Evolutionary conservation across 2,329 filamentous ascomycete species (phyloP).

Genomic region (Botrytis tulipae): DNA sequence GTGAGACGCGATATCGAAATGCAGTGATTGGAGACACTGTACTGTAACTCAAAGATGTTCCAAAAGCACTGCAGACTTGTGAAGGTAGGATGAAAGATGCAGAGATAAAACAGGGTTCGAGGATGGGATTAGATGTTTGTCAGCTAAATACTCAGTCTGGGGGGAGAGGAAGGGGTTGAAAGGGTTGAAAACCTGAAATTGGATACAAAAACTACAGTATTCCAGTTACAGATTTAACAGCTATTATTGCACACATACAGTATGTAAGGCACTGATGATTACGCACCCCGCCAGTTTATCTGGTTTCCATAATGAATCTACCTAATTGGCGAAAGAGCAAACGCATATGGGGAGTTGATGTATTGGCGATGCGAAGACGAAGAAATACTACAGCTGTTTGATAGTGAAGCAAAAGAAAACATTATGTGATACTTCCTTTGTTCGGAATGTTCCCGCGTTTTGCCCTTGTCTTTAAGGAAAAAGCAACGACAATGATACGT

Average conservation of each 20-base stretch:
- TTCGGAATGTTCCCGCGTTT: neutral
- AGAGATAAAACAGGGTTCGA: neutral
- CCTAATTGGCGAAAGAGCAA: neutral
- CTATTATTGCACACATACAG: neutral
- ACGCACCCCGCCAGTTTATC: neutral
- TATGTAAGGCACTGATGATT: neutral
- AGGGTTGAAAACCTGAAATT: neutral
- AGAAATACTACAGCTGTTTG: neutral
- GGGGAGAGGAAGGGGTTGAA: neutral
- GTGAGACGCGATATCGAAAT: neutral
- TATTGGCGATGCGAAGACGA: neutral
- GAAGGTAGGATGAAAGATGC: neutral
- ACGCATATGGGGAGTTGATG: neutral
- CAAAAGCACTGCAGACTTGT: slow-evolving; percentile 2
- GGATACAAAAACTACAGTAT: neutral
- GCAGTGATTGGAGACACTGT: neutral
- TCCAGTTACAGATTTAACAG: neutral
- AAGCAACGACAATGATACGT: slow-evolving; percentile 4
- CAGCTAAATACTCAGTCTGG: neutral
- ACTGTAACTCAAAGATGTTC: slow-evolving; percentile 3
- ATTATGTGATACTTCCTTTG: neutral
- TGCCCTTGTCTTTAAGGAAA: neutral
- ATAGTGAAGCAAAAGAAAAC: neutral
- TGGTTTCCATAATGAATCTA: neutral
- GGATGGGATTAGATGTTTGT: neutral